Percentiles rank a stretch among this genome's conserved stretches.
These are phyloP conservation scores for Penicillium taxi DNA, from an alignment of 495 filamentous ascomycete genomes.

Conservation along the genomic window DNA sequence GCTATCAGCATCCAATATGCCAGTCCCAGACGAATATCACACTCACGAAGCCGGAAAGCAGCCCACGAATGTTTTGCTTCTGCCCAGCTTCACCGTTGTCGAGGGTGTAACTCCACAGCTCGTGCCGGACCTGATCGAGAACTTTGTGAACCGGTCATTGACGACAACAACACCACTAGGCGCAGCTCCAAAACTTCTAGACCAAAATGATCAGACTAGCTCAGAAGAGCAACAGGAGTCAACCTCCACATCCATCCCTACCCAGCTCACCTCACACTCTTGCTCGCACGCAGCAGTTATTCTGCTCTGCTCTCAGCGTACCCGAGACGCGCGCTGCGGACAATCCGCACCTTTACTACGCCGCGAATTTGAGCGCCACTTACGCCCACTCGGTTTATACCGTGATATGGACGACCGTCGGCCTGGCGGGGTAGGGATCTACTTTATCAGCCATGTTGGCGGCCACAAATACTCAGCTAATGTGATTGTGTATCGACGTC, in stretches of 20 bases:
- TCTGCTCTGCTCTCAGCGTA: slow-evolving; percentile 87
- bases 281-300: slow-evolving; percentile 80
- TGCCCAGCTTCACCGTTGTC: slow-evolving; percentile 79
- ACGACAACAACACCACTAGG: slow-evolving; percentile 68
- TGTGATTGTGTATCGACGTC: slow-evolving; percentile 76
- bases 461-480: slow-evolving; percentile 89
- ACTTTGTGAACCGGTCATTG: slow-evolving; percentile 61
- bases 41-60: slow-evolving; percentile 48
- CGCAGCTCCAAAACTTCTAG: slow-evolving; percentile 8
- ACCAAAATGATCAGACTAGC: slow-evolving; percentile 4
- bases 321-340: slow-evolving; percentile 89
- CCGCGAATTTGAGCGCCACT: slow-evolving; percentile 81
- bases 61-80: slow-evolving; percentile 75
- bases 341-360: slow-evolving; percentile 81
- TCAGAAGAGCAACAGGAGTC: slow-evolving; percentile 3
- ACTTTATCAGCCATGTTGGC: slow-evolving; percentile 92
- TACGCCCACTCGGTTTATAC: slow-evolving; percentile 74
- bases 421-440: slow-evolving; percentile 84
- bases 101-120: slow-evolving; percentile 76
- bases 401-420: slow-evolving; percentile 81
- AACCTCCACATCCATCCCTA: slow-evolving; percentile 23
- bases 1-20: slow-evolving; percentile 91
- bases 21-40: slow-evolving; percentile 55
- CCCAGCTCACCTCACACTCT: slow-evolving; percentile 56
- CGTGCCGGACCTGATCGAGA: slow-evolving; percentile 61